phyloP scores from a whole-genome alignment of 2,329 filamentous ascomycete genomes.

The Fusarium sp. region DNA sequence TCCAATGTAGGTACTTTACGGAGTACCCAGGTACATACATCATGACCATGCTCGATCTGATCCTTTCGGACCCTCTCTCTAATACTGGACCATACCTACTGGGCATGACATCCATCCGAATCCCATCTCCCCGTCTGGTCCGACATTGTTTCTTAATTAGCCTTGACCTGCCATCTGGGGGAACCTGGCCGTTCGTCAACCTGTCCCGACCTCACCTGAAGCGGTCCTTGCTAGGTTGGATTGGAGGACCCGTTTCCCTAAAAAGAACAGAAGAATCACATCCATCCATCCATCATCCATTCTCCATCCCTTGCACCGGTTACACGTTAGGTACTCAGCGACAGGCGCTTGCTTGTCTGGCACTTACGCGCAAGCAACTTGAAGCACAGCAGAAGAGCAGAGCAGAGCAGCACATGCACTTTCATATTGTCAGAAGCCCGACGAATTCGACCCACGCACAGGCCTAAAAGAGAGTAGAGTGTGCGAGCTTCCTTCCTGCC shows the following conservation, averaged over 20 bases:
- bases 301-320: conserved; percentile 19
- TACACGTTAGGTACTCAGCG: conserved; percentile 12
- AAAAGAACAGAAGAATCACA: conserved; percentile 34
- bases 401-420: neutral
- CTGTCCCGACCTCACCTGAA: conserved; percentile 42
- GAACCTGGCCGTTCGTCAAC: conserved; percentile 37
- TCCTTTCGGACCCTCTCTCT: neutral
- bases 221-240: conserved; percentile 40
- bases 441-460: conserved; percentile 23
- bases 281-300: conserved; percentile 5
- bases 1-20: neutral
- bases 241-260: conserved; percentile 35
- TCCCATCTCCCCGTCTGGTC: conserved; percentile 18
- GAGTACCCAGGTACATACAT: conserved; percentile 1
- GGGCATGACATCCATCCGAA: neutral
- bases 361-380: conserved; percentile 20
- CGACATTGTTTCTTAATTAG: conserved; percentile 33
- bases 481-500: conserved; percentile 1
- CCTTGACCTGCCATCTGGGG: conserved; percentile 39
- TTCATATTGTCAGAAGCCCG: neutral
- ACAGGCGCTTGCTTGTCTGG: conserved; percentile 13
- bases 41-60: conserved; percentile 18
- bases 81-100: no score
- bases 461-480: neutral
- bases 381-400: neutral